Evolutionary conservation across 31 red algal species (phyloP).

Genomic region (Bonnemaisonia californica): DNA sequence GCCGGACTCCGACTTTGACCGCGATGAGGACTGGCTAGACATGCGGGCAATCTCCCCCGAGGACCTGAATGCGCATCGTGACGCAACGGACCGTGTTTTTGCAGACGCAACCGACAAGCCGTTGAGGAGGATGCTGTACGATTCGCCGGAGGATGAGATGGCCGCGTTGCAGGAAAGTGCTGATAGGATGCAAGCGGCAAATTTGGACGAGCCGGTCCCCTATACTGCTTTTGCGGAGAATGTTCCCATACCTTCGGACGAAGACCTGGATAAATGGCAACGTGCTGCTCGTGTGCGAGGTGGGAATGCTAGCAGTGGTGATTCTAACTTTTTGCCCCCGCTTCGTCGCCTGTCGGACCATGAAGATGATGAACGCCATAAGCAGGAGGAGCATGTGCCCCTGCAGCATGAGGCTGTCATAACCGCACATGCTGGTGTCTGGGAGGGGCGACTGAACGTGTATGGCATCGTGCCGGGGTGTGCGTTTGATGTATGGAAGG

Average conservation of each 20-base stretch:
- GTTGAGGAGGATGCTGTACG: conserved; percentile 1
- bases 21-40: conserved; percentile 22
- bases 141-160: conserved; percentile 19
- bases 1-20: conserved; percentile 48
- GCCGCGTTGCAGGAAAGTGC: conserved; percentile 17
- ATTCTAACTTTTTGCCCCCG: neutral
- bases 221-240: neutral
- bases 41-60: conserved; percentile 8
- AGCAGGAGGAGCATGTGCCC: too few relatives aligned
- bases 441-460: neutral
- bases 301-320: neutral
- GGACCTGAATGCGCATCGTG: neutral
- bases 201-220: conserved; percentile 2
- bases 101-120: neutral
- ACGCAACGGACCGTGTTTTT: conserved; percentile 2
- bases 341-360: neutral
- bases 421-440: neutral
- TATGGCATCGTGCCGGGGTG: neutral
- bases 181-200: conserved; percentile 39
- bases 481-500: neutral
- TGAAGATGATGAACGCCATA: too few relatives aligned
- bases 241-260: conserved; percentile 32
- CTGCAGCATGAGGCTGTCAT: neutral
- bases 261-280: conserved; percentile 54
- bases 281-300: neutral